Percentiles rank a stretch among this genome's conserved stretches.
These are phyloP conservation scores for Rhizopus delemar DNA, from an alignment of 371 early-diverging fungal genomes.

Conservation along the genomic window DNA sequence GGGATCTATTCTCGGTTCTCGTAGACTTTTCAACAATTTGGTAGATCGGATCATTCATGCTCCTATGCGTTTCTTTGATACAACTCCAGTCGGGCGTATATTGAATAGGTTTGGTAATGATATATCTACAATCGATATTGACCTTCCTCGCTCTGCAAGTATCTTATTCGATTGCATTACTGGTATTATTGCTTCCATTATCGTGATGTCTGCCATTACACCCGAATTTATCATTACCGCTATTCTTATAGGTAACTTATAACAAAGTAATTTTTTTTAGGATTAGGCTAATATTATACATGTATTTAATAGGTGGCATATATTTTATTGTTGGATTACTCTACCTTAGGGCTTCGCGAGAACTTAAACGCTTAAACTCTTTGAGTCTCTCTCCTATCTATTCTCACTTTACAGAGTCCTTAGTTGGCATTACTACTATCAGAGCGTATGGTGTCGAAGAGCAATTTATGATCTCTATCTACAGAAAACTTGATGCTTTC, in stretches of 20 bases:
- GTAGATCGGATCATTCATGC: conserved; percentile 65
- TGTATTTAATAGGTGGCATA: conserved; percentile 14
- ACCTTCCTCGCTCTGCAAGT: conserved; percentile 36
- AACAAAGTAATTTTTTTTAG: neutral
- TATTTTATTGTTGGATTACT: conserved; percentile 48
- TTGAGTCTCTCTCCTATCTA: conserved; percentile 74
- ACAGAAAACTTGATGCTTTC: conserved; percentile 60
- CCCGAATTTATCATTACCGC: conserved; percentile 58
- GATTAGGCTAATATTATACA: neutral
- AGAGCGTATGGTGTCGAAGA: conserved; percentile 72
- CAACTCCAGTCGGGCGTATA: conserved; percentile 90
- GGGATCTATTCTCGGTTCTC: conserved; percentile 64
- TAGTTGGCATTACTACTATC: conserved; percentile 65
- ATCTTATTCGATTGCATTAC: conserved; percentile 40
- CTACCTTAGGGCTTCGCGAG: conserved; percentile 78
- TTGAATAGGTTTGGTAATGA: conserved; percentile 85
- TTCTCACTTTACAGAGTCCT: conserved; percentile 73
- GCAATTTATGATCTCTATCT: conserved; percentile 58
- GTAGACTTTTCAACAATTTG: conserved; percentile 51
- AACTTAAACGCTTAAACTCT: conserved; percentile 79
- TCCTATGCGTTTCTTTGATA: conserved; percentile 85
- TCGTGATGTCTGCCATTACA: conserved; percentile 61
- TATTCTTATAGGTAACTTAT: conserved; percentile 27
- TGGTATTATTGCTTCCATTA: conserved; percentile 57
- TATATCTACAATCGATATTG: conserved; percentile 37